phyloP scores from a whole-genome alignment of 495 filamentous ascomycete genomes.

The Hypoxylon cercidicola region DNA sequence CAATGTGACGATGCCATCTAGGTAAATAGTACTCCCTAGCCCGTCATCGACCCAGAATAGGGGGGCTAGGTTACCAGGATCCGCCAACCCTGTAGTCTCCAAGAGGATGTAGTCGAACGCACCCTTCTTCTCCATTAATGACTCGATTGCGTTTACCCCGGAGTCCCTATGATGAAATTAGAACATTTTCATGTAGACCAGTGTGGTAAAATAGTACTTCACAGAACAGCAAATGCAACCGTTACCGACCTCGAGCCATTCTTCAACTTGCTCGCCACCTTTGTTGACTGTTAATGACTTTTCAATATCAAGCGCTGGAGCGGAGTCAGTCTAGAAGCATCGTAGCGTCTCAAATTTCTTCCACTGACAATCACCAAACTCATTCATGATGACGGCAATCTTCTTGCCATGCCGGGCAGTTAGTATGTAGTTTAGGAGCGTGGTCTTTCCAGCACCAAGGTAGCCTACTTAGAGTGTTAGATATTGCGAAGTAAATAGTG shows the following conservation, averaged over 20 bases:
- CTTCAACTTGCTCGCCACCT: slow-evolving; percentile 84
- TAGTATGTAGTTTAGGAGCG: slow-evolving; percentile 93
- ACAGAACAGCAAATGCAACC: slow-evolving; percentile 99
- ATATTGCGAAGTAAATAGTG: slow-evolving; percentile 14
- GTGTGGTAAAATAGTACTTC: slow-evolving; percentile 66
- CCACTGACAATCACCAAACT: slow-evolving; percentile 91
- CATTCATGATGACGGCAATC: slow-evolving; percentile 97
- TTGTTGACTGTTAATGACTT: slow-evolving; percentile 90
- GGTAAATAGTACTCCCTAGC: slow-evolving; percentile 90
- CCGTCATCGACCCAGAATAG: slow-evolving; percentile 98
- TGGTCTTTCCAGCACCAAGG: slow-evolving; percentile 94
- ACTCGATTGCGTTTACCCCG: slow-evolving; percentile 93
- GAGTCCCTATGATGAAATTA: slow-evolving; percentile 68
- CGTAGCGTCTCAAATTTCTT: neutral
- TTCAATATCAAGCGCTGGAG: slow-evolving; percentile 87
- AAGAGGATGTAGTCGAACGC: slow-evolving; percentile 98
- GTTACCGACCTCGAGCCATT: slow-evolving; percentile 96
- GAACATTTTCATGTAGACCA: slow-evolving; percentile 11
- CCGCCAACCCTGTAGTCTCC: slow-evolving; percentile 94
- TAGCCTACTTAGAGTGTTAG: slow-evolving; percentile 64
- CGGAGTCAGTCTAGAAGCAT: slow-evolving; percentile 35
- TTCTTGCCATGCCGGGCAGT: slow-evolving; percentile 94
- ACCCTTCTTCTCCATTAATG: slow-evolving; percentile 92
- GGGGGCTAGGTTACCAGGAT: slow-evolving; percentile 95
- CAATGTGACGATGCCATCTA: slow-evolving; percentile 95